These are phyloP conservation scores for Eucalyptus sp. DNA, from an alignment of 345 rosid genomes.

Conservation along the genomic window DNA sequence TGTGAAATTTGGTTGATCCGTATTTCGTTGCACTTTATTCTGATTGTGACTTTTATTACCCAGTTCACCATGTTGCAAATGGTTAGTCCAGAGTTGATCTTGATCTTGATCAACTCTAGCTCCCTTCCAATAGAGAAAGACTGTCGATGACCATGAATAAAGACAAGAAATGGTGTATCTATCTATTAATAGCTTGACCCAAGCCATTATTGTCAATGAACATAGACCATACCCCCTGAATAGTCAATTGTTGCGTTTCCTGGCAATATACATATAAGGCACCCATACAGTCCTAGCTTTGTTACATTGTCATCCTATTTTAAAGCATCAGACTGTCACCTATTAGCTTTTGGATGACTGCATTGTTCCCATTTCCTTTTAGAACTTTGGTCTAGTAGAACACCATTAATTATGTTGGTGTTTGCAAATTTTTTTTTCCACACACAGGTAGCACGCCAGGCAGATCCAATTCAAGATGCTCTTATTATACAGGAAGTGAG, in stretches of 20 bases:
- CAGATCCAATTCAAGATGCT: slow-evolving; percentile 69
- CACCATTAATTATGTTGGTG: background rate
- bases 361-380: background rate
- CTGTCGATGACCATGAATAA: background rate
- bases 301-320: background rate
- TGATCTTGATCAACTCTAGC: background rate
- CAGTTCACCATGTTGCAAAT: background rate
- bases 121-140: background rate
- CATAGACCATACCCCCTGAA: background rate
- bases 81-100: background rate
- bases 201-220: background rate
- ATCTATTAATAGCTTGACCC: background rate
- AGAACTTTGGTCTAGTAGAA: background rate
- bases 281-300: background rate
- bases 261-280: background rate
- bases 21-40: background rate
- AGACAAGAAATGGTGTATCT: background rate
- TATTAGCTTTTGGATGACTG: background rate
- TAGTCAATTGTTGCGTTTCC: background rate
- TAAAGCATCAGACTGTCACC: background rate
- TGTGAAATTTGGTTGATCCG: background rate
- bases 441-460: slow-evolving; percentile 73
- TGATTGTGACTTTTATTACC: background rate
- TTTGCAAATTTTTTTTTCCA: background rate
- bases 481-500: slow-evolving; percentile 69